phyloP scores from a whole-genome alignment of 768 basidiomycete genomes.

The Mycena vulgaris region DNA sequence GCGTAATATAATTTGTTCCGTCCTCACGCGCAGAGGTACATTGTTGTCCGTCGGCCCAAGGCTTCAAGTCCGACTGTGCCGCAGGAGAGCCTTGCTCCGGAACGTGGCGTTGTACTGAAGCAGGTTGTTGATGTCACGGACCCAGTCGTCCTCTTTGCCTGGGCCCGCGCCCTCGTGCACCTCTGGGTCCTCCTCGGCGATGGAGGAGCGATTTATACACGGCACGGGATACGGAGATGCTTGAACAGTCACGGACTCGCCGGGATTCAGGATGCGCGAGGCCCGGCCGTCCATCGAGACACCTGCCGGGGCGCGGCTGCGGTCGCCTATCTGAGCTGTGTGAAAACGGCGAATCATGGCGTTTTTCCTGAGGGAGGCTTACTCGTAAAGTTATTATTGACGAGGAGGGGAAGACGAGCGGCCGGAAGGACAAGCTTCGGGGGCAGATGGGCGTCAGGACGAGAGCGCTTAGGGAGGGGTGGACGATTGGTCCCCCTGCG shows the following conservation, averaged over 20 bases:
- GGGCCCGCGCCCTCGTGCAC: constrained; percentile 78
- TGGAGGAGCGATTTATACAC: constrained; percentile 91
- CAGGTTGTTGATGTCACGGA: constrained; percentile 95
- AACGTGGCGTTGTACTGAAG: constrained; percentile 97
- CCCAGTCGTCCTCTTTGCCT: constrained; percentile 94
- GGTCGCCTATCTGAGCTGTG: constrained; percentile 79
- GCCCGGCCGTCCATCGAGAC: constrained; percentile 95
- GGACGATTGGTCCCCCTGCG: constrained; percentile 96
- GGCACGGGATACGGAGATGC: constrained; percentile 93
- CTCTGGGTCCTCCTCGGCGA: constrained; percentile 65
- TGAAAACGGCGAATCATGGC: background rate
- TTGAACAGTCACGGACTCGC: constrained; percentile 88
- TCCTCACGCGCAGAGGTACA: background rate
- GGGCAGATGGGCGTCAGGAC: constrained; percentile 98
- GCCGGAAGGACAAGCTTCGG: constrained; percentile 91
- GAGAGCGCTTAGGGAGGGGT: constrained; percentile 90
- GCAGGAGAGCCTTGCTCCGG: constrained; percentile 87
- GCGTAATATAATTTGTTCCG: constrained; percentile 6
- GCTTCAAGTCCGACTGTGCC: constrained; percentile 77
- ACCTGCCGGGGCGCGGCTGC: constrained; percentile 88
- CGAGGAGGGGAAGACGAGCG: constrained; percentile 90
- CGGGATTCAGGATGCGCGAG: constrained; percentile 85
- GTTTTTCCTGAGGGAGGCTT: constrained; percentile 48
- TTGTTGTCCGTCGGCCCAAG: background rate
- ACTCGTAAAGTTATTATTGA: constrained; percentile 84